These are phyloP conservation scores for Pseudomicrostroma phylloplanum DNA, from an alignment of 1,284 basidiomycete species.

Conservation along the genomic window DNA sequence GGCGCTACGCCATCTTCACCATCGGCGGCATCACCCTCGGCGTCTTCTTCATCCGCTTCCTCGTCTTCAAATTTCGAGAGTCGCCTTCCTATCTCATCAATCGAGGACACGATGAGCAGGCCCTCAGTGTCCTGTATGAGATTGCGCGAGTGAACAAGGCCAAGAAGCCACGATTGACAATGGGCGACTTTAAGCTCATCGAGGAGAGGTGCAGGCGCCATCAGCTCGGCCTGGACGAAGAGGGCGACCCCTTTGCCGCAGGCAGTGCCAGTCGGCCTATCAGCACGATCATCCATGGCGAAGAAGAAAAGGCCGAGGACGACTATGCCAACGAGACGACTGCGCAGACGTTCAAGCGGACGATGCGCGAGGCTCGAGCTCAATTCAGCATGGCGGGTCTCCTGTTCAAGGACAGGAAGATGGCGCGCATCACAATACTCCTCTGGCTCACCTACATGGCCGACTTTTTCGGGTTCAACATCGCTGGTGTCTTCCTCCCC, in stretches of 20 bases:
- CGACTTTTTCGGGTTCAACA: constrained; percentile 50
- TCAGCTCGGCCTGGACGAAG: constrained; percentile 14
- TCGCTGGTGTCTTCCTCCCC: constrained; percentile 52
- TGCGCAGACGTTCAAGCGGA: constrained; percentile 17
- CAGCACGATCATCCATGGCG: too few relatives aligned
- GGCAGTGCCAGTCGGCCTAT: too few relatives aligned
- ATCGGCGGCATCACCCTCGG: constrained; percentile 41
- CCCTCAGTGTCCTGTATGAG: constrained; percentile 26
- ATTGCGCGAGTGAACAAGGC: constrained; percentile 47
- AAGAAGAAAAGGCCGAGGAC: constrained; percentile 8
- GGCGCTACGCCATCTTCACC: constrained; percentile 43
- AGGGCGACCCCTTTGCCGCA: constrained; percentile 8
- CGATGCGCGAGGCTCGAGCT: constrained; percentile 29
- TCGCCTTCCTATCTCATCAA: constrained; percentile 43
- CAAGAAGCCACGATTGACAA: constrained; percentile 48
- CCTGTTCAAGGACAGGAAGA: constrained; percentile 48
- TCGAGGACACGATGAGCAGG: constrained; percentile 32
- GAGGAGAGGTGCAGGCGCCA: constrained; percentile 28
- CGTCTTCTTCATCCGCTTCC: constrained; percentile 44
- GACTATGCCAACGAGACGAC: constrained; percentile 8
- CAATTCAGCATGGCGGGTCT: constrained; percentile 49
- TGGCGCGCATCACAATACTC: constrained; percentile 48
- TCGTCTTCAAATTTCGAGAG: constrained; percentile 40
- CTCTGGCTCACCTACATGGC: constrained; percentile 40
- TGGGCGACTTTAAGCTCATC: constrained; percentile 51